phyloP scores from a whole-genome alignment of 169 alveolate genomes.

The Plasmodium inui region DNA sequence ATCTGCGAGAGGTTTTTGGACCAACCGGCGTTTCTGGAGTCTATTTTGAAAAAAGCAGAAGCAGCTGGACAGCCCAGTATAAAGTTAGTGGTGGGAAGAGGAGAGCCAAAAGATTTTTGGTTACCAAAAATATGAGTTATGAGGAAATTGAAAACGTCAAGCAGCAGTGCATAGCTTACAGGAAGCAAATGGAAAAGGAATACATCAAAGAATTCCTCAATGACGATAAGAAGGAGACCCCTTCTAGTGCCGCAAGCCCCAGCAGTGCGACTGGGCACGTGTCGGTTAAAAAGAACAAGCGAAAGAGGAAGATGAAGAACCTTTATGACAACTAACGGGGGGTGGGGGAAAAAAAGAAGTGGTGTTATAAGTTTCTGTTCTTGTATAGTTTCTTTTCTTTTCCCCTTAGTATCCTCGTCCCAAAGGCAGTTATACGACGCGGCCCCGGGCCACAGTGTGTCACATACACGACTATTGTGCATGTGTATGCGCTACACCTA shows the following conservation, averaged over 20 bases:
- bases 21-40: constrained; percentile 75
- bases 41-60: constrained; percentile 74
- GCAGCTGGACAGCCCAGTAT: constrained; percentile 76
- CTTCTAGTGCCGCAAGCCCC: neutral
- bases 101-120: constrained; percentile 73
- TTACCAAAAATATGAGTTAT: constrained; percentile 64
- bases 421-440: neutral
- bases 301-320: constrained; percentile 38
- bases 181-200: constrained; percentile 73
- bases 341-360: neutral
- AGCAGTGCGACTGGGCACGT: neutral
- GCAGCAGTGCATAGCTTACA: constrained; percentile 70
- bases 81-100: constrained; percentile 74
- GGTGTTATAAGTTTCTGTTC: neutral
- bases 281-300: constrained; percentile 8
- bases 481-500: neutral
- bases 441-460: neutral
- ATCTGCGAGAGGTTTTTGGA: constrained; percentile 65
- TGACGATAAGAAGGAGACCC: constrained; percentile 28
- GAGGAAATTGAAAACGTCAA: constrained; percentile 73
- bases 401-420: neutral
- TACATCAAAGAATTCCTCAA: constrained; percentile 43
- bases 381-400: neutral
- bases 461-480: neutral
- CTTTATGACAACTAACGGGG: constrained; percentile 30